Percentiles rank a stretch among this genome's conserved stretches.
These are phyloP conservation scores for Passalora sequoiae DNA, from an alignment of 2,329 filamentous ascomycete species.

Conservation along the genomic window DNA sequence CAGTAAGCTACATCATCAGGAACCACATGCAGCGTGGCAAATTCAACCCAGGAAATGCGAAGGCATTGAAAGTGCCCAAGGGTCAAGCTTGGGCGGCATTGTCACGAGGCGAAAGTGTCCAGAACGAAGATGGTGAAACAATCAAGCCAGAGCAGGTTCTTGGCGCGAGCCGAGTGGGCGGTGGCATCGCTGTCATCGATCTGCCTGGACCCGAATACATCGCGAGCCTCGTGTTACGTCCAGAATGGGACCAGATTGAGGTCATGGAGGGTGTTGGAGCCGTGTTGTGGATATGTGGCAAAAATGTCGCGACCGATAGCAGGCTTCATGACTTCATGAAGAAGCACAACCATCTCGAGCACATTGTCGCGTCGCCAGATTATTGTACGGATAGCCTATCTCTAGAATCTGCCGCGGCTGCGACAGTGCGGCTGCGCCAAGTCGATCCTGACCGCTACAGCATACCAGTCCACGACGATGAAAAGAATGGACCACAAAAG, in stretches of 20 bases:
- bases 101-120: conserved; percentile 58
- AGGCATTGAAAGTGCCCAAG: conserved; percentile 57
- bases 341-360: conserved; percentile 56
- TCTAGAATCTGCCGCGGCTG: conserved; percentile 60
- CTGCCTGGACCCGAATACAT: conserved; percentile 68
- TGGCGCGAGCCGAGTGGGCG: conserved; percentile 60
- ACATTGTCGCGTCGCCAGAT: conserved; percentile 72
- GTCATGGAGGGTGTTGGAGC: conserved; percentile 63
- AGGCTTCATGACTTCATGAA: conserved; percentile 65
- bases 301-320: conserved; percentile 58
- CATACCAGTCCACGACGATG: conserved; percentile 62
- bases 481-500: conserved; percentile 19
- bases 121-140: conserved; percentile 57
- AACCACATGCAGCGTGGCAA: conserved; percentile 71
- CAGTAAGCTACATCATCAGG: conserved; percentile 83
- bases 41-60: conserved; percentile 65
- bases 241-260: conserved; percentile 63
- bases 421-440: conserved; percentile 63
- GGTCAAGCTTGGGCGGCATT: conserved; percentile 58
- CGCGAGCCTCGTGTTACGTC: conserved; percentile 60
- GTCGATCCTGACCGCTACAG: conserved; percentile 71
- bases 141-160: conserved; percentile 87
- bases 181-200: conserved; percentile 74
- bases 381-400: conserved; percentile 69
- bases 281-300: conserved; percentile 78